Evolutionary conservation across 176 grass and related monocot genomes (phyloP).

Genomic region (Raddia distichophylla): DNA sequence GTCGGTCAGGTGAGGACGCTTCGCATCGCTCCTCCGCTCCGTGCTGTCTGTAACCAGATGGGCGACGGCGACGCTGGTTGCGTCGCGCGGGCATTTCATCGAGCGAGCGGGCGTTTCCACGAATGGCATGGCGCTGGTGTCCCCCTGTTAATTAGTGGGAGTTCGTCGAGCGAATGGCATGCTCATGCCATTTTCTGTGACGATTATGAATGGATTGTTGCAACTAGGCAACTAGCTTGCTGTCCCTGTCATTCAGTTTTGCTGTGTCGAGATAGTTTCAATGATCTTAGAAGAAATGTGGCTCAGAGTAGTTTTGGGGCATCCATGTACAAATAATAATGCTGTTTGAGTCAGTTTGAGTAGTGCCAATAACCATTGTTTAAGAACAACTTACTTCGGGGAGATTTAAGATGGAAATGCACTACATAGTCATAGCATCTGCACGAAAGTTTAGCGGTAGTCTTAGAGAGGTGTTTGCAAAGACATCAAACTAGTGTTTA

Average conservation of each 20-base stretch:
- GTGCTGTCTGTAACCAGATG: not conserved
- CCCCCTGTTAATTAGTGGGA: conserved; percentile 4
- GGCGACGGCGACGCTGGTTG: not conserved
- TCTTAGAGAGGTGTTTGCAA: not conserved
- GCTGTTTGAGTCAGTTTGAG: not conserved
- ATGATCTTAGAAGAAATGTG: not conserved
- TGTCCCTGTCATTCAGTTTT: not conserved
- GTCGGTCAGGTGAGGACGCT: conserved; percentile 72
- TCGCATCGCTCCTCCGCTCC: not conserved
- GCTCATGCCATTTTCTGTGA: not conserved
- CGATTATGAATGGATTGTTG: not conserved
- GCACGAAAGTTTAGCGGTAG: not conserved
- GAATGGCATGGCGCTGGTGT: not conserved
- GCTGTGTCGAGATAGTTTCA: not conserved
- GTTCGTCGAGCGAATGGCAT: conserved; percentile 7
- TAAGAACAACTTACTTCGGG: not conserved
- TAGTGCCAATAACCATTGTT: not conserved
- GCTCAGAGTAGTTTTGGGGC: not conserved
- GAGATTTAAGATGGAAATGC: not conserved
- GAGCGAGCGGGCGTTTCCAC: not conserved
- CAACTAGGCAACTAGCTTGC: not conserved
- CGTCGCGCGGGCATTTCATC: not conserved
- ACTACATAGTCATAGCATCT: not conserved
- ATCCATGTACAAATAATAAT: not conserved
- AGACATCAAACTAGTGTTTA: not conserved